These are phyloP conservation scores for Apiotrichum veenhuisii DNA, from an alignment of 1,284 basidiomycete genomes.

Conservation along the genomic window DNA sequence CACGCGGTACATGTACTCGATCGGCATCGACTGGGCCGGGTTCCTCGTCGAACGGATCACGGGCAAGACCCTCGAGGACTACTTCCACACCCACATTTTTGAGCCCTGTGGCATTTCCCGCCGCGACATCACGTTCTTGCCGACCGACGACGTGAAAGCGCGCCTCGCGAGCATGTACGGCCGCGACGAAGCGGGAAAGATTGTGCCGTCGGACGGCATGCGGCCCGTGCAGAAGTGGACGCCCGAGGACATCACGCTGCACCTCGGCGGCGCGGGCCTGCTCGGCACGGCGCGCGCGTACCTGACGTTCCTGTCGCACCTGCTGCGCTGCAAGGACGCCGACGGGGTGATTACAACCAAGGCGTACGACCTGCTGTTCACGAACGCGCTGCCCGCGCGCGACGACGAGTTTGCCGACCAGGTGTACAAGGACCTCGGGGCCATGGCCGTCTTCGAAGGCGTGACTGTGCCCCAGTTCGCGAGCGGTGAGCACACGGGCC, in stretches of 20 bases:
- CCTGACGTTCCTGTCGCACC: constrained; percentile 24
- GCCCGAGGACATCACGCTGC: constrained; percentile 13
- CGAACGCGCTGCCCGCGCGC: constrained; percentile 13
- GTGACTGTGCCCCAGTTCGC: neutral
- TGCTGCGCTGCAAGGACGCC: constrained; percentile 22
- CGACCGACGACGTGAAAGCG: constrained; percentile 24
- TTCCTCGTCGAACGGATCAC: constrained; percentile 36
- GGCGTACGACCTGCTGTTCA: constrained; percentile 28
- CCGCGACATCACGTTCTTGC: constrained; percentile 31
- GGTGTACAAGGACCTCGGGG: constrained; percentile 12
- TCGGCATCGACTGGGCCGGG: constrained; percentile 45
- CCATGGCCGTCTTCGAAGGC: constrained; percentile 7
- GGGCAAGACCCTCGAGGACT: constrained; percentile 33
- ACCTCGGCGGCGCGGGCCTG: constrained; percentile 37
- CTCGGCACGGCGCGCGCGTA: constrained; percentile 36
- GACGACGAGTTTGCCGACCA: neutral
- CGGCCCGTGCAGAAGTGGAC: constrained; percentile 21
- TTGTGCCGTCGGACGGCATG: constrained; percentile 25
- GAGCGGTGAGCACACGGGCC: neutral
- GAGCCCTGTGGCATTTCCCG: constrained; percentile 27
- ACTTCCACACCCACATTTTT: constrained; percentile 38
- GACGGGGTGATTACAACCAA: constrained; percentile 14
- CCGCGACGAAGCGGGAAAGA: neutral
- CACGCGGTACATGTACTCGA: constrained; percentile 28
- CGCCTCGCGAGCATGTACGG: constrained; percentile 15